These are phyloP conservation scores for Colletotrichum sp. DNA, from an alignment of 2,329 filamentous ascomycete species.

Conservation along the genomic window DNA sequence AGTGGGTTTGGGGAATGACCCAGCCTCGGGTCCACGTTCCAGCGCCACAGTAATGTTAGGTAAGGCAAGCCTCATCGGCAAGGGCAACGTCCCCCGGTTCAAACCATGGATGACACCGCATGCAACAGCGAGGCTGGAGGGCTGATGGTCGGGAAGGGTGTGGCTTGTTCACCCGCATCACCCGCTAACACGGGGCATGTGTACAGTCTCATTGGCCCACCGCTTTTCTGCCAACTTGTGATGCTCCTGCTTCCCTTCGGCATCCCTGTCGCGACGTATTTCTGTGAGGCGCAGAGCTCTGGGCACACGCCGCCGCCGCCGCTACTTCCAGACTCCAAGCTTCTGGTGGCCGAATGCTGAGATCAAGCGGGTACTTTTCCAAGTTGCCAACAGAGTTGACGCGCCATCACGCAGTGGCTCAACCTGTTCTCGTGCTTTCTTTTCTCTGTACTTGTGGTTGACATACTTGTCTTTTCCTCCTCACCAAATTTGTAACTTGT, in stretches of 20 bases:
- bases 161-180: neutral
- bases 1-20: neutral
- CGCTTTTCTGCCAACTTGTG: neutral
- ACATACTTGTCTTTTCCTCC: neutral
- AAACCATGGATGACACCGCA: neutral
- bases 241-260: neutral
- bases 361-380: constrained; percentile 11
- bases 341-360: constrained; percentile 1
- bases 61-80: neutral
- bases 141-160: neutral
- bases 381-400: constrained; percentile 16
- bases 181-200: neutral
- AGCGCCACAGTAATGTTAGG: neutral
- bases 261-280: constrained; percentile 19
- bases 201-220: neutral
- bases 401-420: constrained; percentile 5
- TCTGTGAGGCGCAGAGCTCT: constrained; percentile 21
- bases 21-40: neutral
- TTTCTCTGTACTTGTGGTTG: neutral
- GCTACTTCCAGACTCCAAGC: constrained; percentile 15
- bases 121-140: constrained; percentile 18
- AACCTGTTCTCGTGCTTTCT: neutral
- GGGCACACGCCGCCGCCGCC: constrained; percentile 18
- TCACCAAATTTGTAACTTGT: neutral
- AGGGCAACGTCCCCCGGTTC: neutral